Evolutionary conservation across 345 rosid genomes (phyloP), one percentile per base, ranked within the genome.

Genomic region (Ceriops tagal): DNA sequence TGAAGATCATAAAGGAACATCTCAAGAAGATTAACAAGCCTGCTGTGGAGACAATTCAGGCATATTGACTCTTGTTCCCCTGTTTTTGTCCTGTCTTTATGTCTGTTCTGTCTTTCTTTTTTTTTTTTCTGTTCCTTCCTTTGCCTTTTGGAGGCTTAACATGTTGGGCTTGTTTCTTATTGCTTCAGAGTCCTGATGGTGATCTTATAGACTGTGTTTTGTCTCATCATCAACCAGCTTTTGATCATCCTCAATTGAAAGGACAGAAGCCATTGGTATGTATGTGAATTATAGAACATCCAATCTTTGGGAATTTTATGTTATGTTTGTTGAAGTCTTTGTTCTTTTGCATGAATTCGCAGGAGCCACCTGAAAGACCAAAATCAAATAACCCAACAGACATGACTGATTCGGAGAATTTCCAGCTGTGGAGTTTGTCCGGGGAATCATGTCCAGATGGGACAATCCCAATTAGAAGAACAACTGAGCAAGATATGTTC

Each of bases 381-480:
- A 62, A 69, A 61, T 90, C 86, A 16, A 82, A 77, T 51, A 67
- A 61, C 59, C 69, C 68, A 65, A 72, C 75, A 24, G 73, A 81
- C 2, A 46, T 58, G 56, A 3, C 49, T 43, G 68, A 34, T 3
- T 53, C 56, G 1, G 92, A 87, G 78, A 81, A 84, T 28, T 89
- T 80, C 53, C 99, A 95, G 77, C 31, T 77, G 3, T 95, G 99
- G 99, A 86, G 88, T 39, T 24, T 74, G 59, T 79, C 92, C 0
- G 99, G 97, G 3, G 93, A 86, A 71, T 73, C 83, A 37, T 95
- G 99, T 55, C 99, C 97, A 1, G 88, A 85, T 69, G 99, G 97
- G 66, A 90, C 99, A 49, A 61, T 95, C 61, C 99, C 99, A n/a
- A 80, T 95, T 2, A 83, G 99, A 80, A 87, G 97, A 89, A 92